Conservation (phyloP, 1,139 yeast genomes). For the Diutina mesorugosa region DNA sequence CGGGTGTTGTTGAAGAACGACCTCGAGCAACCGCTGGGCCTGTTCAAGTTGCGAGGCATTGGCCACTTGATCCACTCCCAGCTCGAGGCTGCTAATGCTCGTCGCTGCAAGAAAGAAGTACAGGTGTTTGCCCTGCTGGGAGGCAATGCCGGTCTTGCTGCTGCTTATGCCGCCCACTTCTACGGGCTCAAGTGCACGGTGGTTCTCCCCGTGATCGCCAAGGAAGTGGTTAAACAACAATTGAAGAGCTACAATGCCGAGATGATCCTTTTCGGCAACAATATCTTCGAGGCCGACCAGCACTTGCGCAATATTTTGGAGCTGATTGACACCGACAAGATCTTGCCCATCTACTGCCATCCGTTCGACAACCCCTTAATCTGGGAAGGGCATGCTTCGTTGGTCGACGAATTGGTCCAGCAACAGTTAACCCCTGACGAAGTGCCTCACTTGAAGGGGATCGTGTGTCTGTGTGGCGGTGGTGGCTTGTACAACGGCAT, state of each 20-base stretch:
- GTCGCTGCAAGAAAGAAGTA: conserved; percentile 7
- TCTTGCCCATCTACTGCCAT: conserved; percentile 23
- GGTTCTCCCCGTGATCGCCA: conserved; percentile 21
- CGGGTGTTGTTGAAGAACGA: conserved; percentile 42
- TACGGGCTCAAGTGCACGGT: conserved; percentile 23
- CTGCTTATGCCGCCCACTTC: conserved; percentile 22
- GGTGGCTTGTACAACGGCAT: conserved; percentile 31
- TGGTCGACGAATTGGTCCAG: conserved; percentile 19
- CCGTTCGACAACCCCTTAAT: conserved; percentile 26
- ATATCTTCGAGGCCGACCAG: conserved; percentile 26
- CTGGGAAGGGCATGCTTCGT: conserved; percentile 28
- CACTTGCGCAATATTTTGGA: conserved; percentile 14
- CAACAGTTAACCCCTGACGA: conserved; percentile 11
- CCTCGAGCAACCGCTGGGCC: conserved; percentile 57
- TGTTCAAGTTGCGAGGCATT: conserved; percentile 31
- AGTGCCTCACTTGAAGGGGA: conserved; percentile 14
- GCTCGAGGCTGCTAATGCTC: not conserved
- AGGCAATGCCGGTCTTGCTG: conserved; percentile 36
- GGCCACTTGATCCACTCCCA: conserved; percentile 15
- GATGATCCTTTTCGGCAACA: conserved; percentile 19
- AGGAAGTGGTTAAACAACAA: conserved; percentile 13
- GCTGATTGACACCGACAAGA: conserved; percentile 6
- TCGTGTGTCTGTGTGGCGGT: conserved; percentile 32
- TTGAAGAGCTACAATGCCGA: conserved; percentile 16
- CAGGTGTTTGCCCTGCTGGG: conserved; percentile 30